A percentile compares a stretch with the other conserved stretches of the same genome.
These are phyloP conservation scores for Xylaria cubensis DNA, from an alignment of 495 filamentous ascomycete genomes.

Conservation along the genomic window DNA sequence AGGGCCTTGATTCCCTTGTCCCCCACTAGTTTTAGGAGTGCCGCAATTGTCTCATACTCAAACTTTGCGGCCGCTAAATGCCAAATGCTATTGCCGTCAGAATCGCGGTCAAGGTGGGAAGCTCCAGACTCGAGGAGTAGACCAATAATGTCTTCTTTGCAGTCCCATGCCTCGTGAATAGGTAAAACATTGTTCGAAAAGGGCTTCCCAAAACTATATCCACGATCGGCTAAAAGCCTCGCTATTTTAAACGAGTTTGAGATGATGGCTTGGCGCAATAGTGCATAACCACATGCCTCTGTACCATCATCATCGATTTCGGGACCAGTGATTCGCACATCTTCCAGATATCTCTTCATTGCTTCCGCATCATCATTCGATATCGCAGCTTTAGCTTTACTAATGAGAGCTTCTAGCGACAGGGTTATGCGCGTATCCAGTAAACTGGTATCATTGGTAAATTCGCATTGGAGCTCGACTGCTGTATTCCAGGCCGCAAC, in stretches of 20 bases:
- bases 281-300: neutral
- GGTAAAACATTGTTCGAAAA: neutral
- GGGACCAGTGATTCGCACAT: constrained; percentile 1
- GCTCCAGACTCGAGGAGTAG: too few species aligned
- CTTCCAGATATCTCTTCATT: constrained; percentile 2
- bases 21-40: neutral
- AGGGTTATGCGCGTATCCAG: neutral
- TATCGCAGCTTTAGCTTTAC: neutral
- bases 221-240: neutral
- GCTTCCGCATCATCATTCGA: neutral
- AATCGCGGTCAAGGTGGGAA: neutral
- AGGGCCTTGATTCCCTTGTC: neutral
- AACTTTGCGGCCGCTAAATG: neutral
- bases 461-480: neutral
- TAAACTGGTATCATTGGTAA: neutral
- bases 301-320: neutral
- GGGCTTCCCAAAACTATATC: neutral
- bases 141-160: neutral
- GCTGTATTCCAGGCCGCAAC: constrained; percentile 10
- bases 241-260: neutral
- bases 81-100: constrained; percentile 1
- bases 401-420: neutral
- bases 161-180: neutral
- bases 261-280: neutral
- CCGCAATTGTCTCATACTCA: neutral